These are phyloP conservation scores for Starmera pachycereana DNA, from an alignment of 805 yeast genomes.

Conservation along the genomic window DNA sequence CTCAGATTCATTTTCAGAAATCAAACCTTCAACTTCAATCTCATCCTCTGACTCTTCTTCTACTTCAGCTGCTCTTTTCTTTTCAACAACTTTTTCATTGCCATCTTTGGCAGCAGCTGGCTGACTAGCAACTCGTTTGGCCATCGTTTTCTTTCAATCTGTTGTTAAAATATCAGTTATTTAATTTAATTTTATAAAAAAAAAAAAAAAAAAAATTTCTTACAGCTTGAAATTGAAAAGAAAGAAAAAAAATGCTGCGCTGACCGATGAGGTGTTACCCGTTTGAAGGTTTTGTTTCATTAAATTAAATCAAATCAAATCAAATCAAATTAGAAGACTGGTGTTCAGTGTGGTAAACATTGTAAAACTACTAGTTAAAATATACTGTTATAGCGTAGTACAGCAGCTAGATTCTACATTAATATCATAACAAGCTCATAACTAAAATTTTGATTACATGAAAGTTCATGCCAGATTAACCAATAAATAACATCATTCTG, in stretches of 20 bases:
- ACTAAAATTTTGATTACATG: too few relatives aligned
- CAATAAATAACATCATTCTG: constrained; percentile 8
- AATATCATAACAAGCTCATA: too few relatives aligned
- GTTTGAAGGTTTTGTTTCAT: too few relatives aligned
- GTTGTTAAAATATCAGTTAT: neutral
- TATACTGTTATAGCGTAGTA: too few relatives aligned
- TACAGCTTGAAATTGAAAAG: too few relatives aligned
- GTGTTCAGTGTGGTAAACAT: too few relatives aligned
- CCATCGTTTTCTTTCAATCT: neutral
- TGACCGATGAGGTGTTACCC: neutral
- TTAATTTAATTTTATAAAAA: neutral
- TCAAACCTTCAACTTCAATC: constrained; percentile 23
- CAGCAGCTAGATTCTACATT: too few relatives aligned
- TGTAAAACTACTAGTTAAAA: too few relatives aligned
- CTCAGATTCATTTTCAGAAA: constrained; percentile 28
- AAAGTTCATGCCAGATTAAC: too few relatives aligned
- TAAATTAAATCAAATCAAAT: too few relatives aligned
- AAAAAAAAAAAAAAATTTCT: neutral
- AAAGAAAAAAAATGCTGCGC: neutral
- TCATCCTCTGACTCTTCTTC: constrained; percentile 11
- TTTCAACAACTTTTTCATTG: constrained; percentile 5
- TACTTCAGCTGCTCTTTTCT: constrained; percentile 11
- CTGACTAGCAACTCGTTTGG: neutral
- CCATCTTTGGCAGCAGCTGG: neutral
- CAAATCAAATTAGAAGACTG: too few relatives aligned